phyloP scores from a whole-genome alignment of 1,284 basidiomycete genomes.

The Leccinum pallidistipes region DNA sequence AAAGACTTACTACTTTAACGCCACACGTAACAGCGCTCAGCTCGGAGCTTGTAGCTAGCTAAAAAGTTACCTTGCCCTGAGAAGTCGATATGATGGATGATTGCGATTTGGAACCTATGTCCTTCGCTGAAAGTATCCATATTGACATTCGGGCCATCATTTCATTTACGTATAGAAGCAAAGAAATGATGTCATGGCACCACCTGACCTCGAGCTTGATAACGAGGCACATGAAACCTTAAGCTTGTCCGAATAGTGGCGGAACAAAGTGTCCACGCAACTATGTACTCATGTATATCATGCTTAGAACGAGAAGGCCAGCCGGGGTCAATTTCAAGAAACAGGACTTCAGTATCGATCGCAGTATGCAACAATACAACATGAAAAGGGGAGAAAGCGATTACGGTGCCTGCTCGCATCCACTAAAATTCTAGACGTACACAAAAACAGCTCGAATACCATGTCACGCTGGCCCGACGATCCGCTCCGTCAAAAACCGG shows the following conservation, averaged over 20 bases:
- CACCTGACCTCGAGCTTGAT: not conserved
- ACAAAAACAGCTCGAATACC: not conserved
- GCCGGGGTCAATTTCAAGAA: not conserved
- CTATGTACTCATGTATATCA: not conserved
- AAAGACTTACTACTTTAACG: not conserved
- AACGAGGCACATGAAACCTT: not conserved
- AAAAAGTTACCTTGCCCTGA: not conserved
- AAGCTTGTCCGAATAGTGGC: not conserved
- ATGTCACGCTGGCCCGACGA: constrained; percentile 34
- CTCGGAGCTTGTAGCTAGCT: not conserved
- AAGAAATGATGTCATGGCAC: not conserved
- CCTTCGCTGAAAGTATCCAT: not conserved
- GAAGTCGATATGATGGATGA: not conserved
- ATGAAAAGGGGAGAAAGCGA: not conserved
- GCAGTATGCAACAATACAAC: not conserved
- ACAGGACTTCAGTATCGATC: not conserved
- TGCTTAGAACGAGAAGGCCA: not conserved
- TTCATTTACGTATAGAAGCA: not conserved
- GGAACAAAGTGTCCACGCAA: not conserved
- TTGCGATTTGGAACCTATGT: not conserved
- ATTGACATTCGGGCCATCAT: not conserved
- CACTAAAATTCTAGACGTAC: not conserved
- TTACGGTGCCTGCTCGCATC: constrained; percentile 2
- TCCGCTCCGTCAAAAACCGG: constrained; percentile 64
- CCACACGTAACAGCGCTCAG: not conserved